Base-by-base conservation (phyloP, 1,139 yeast genomes). In the Yamadazyma triangularis region DNA sequence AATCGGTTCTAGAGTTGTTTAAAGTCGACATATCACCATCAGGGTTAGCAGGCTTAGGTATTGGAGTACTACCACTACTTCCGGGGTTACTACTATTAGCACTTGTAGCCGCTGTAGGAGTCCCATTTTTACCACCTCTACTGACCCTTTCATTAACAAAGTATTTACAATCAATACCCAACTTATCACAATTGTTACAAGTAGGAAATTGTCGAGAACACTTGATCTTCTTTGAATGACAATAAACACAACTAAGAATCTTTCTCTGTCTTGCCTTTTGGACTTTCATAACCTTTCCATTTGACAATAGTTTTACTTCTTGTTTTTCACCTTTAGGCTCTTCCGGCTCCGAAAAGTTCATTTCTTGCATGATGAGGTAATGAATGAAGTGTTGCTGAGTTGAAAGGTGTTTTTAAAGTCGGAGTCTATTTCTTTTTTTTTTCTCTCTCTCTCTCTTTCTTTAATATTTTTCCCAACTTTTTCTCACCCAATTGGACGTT, bases 161-260 rank as follows among this genome's bases (percentile, higher is more conserved):
- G 47, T 76, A 77, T 40, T 66, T 66, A 52, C 83, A 77, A 24
- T 60, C 61, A 16, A 62, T 41, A 2, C 61, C 63, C 14, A 61
- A 36, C 35, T 63, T 64, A 41, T 64, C 52, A 50, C 83, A 77
- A 48, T 71, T 73, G 34, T 56, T 56, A 44, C 83, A 77, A 4
- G 56, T 48, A 7, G 73, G 73, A 16, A 54, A 61, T 10, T 59
- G 70, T 35, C 82, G 56, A 2, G 77, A 67, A 45, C 83, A 77
- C 46, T 74, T 74, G 42, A 76, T 74, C 50, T 77, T 77, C 35
- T 78, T 65, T 33, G 77, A 73, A 48, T 77, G 83, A 40, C 83
- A 77, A 26, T 77, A 69, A 10, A 77, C 73, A 53, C 83, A 77
- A 36, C 75, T 66, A 30, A 72, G 56, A 28, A 77, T 74, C 44